Evolutionary conservation across 306 rosid genomes (phyloP), one percentile per base, ranked within the genome.

Genomic region (Pterocarpus santalinus): DNA sequence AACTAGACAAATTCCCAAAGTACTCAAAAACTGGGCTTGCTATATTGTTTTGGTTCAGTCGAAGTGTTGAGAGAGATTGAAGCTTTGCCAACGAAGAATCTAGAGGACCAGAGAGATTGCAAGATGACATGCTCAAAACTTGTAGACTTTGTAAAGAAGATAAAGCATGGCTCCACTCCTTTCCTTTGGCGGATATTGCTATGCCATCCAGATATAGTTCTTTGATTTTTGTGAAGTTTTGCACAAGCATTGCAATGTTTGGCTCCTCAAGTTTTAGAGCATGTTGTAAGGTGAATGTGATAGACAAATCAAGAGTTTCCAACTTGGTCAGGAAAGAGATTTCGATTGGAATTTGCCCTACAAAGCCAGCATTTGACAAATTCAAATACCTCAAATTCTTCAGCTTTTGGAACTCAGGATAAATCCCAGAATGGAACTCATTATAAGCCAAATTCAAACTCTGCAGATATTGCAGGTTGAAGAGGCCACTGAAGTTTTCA

Each of bases 141-240:
- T 22, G 74, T 0, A 82, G 44, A 0, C 79, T 33, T 2, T 39
- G 35, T 34, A 81, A 0, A 0, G 64, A 81, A 13, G 83, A 60
- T 16, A 85, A 12, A 1, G 72, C 72, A 44, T 58, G 53, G 22
- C 85, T 6, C 94, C 90, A 89, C 3, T 84, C 52, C 1, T 58
- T 14, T 16, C 84, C 85, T 11, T 0, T 5, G 0, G 76, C 61
- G 8, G 88, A 79, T 69, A 87, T 60, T 0, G 1, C 5, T 1
- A 80, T 56, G 34, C 89, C 85, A 84, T 91, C 91, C 0, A 91
- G 68, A 82, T 55, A 15, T 2, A 89, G 43, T 58, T 76, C 81
- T 5, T 0, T 3, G 16, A 89, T 80, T 30, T 57, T 14, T 0
- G 64, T 10, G 9, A 91, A 49, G 32, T 83, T 80, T 1, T 68